Percentiles rank a stretch among this genome's conserved stretches.
phyloP scores from a whole-genome alignment of 176 grass and related monocot species.

The Olyra latifolia region DNA sequence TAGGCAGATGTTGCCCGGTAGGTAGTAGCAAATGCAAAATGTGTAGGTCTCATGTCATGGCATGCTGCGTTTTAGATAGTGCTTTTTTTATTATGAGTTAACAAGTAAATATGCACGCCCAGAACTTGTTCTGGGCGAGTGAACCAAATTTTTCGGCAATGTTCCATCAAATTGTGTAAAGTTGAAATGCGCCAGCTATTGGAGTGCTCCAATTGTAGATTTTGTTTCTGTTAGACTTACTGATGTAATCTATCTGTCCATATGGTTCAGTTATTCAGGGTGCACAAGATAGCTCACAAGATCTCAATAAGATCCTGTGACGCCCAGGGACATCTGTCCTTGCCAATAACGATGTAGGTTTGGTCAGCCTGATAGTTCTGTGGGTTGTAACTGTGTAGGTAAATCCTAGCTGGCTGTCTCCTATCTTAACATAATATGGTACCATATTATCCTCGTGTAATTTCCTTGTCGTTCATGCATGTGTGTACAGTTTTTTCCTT shows the following conservation, averaged over 20 bases:
- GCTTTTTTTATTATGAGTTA: not conserved
- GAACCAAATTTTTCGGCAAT: not conserved
- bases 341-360: not conserved
- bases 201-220: not conserved
- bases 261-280: not conserved
- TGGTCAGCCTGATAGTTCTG: not conserved
- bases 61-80: not conserved
- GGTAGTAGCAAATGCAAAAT: not conserved
- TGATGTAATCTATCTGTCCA: not conserved
- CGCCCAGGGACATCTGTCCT: not conserved
- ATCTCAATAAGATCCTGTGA: not conserved
- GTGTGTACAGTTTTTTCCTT: not conserved
- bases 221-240: not conserved
- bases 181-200: not conserved
- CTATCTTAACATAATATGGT: not conserved
- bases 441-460: not conserved
- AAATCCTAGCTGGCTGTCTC: not conserved
- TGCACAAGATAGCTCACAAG: no score
- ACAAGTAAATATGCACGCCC: not conserved
- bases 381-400: not conserved
- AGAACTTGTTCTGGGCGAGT: not conserved
- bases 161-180: not conserved
- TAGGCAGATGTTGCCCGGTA: not conserved
- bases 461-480: not conserved
- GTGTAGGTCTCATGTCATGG: not conserved